Evolutionary conservation across 768 basidiomycete species (phyloP).

Genomic region (Rhodotorula kratochvilovae): DNA sequence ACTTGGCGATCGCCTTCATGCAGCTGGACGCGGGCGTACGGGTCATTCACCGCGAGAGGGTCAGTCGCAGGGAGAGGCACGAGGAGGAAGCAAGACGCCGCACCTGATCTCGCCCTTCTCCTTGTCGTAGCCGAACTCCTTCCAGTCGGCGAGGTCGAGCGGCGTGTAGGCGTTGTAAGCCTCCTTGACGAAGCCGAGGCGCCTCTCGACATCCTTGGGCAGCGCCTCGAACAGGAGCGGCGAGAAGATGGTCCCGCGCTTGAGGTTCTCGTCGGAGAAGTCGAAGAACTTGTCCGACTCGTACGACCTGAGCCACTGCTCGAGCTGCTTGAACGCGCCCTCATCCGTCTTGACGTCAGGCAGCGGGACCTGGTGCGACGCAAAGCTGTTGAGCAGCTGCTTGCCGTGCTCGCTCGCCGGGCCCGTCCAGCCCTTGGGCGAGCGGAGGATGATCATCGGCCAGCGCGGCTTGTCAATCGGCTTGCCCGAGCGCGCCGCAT

Average conservation of each 20-base stretch:
- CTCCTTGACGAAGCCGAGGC: constrained; percentile 40
- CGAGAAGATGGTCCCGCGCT: constrained; percentile 19
- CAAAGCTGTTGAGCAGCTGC: constrained; percentile 54
- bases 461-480: constrained; percentile 83
- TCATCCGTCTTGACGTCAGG: constrained; percentile 62
- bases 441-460: constrained; percentile 80
- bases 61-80: no score
- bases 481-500: constrained; percentile 67
- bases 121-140: constrained; percentile 54
- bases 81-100: no score
- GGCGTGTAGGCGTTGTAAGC: constrained; percentile 60
- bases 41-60: no score
- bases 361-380: constrained; percentile 82
- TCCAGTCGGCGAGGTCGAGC: constrained; percentile 66
- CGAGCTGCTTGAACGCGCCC: constrained; percentile 62
- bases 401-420: constrained; percentile 31
- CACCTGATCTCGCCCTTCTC: constrained; percentile 56
- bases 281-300: constrained; percentile 63
- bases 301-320: constrained; percentile 72
- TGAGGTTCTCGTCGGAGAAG: constrained; percentile 13
- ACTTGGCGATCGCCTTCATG: constrained; percentile 47
- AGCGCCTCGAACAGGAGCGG: constrained; percentile 24
- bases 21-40: no score
- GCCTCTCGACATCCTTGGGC: constrained; percentile 32
- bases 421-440: constrained; percentile 61